Conservation (phyloP, 164 flowering plant species). For the Piper betle region DNA sequence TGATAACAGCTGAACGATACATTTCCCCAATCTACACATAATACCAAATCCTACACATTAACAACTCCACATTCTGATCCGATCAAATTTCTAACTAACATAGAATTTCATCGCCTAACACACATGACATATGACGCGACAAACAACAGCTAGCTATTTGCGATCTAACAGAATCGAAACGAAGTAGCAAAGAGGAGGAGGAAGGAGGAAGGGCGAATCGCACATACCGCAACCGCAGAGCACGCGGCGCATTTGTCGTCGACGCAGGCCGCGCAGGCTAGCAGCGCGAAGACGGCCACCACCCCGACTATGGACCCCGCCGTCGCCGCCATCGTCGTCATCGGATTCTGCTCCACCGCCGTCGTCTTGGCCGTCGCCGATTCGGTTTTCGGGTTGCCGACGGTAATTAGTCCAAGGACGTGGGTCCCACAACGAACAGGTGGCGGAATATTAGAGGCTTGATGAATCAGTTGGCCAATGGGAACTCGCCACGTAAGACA, state of each 20-base stretch:
- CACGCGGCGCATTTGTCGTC: slow-evolving; percentile 90
- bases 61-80: too few relatives aligned
- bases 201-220: not conserved
- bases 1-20: too few relatives aligned
- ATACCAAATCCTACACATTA: too few relatives aligned
- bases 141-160: not conserved
- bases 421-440: too few relatives aligned
- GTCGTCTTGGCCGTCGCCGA: not conserved
- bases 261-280: slow-evolving; percentile 22
- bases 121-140: too few relatives aligned
- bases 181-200: not conserved
- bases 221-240: slow-evolving; percentile 65
- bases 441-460: too few relatives aligned
- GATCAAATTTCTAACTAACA: too few relatives aligned
- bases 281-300: slow-evolving; percentile 13
- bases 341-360: not conserved
- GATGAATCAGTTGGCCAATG: too few relatives aligned
- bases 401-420: too few relatives aligned
- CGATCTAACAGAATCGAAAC: not conserved
- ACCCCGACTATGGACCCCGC: slow-evolving; percentile 10
- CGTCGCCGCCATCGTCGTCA: slow-evolving; percentile 9
- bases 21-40: too few relatives aligned
- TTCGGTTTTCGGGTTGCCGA: not conserved
- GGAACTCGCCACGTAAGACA: too few relatives aligned
- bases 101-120: too few relatives aligned